Percentiles rank a stretch among this genome's conserved stretches.
These are phyloP conservation scores for Aspergillus texensis DNA, from an alignment of 2,329 filamentous ascomycete species.

Conservation along the genomic window DNA sequence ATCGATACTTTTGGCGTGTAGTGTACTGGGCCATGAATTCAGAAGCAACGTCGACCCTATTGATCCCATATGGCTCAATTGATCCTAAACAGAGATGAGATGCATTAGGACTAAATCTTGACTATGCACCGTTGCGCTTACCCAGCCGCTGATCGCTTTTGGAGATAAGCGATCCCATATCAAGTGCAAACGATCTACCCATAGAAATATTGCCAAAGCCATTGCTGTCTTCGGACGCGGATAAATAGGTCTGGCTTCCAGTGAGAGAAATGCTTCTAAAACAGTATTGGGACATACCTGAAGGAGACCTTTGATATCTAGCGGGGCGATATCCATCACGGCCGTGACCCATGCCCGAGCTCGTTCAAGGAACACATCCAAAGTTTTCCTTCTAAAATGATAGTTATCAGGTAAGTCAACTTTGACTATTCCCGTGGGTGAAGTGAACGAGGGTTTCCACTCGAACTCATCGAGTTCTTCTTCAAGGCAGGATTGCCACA, in stretches of 20 bases:
- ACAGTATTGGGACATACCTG: conserved; percentile 46
- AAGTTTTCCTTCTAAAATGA: conserved; percentile 73
- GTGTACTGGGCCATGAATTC: conserved; percentile 98
- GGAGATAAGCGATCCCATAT: conserved; percentile 87
- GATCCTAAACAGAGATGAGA: conserved; percentile 49
- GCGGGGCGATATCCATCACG: conserved; percentile 80
- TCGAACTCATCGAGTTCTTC: conserved; percentile 93
- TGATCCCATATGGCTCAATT: conserved; percentile 73
- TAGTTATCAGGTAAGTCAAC: conserved; percentile 96
- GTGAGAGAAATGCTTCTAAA: conserved; percentile 1
- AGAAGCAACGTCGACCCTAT: conserved; percentile 84
- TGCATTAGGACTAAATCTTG: not conserved
- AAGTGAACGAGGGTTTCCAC: conserved; percentile 79
- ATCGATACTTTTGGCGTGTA: conserved; percentile 91
- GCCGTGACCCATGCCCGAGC: conserved; percentile 79
- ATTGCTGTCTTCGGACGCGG: conserved; percentile 89
- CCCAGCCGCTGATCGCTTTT: conserved; percentile 81
- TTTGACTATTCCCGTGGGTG: conserved; percentile 73
- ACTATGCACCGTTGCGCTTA: conserved; percentile 13
- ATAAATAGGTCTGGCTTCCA: conserved; percentile 75
- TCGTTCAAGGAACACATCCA: conserved; percentile 74
- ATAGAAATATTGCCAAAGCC: conserved; percentile 89
- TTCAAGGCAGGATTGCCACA: conserved; percentile 95
- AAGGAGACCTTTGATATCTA: conserved; percentile 91
- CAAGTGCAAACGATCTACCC: conserved; percentile 89